phyloP scores from a whole-genome alignment of 2,329 filamentous ascomycete species.

The Ophidiomyces ophidiicola region DNA sequence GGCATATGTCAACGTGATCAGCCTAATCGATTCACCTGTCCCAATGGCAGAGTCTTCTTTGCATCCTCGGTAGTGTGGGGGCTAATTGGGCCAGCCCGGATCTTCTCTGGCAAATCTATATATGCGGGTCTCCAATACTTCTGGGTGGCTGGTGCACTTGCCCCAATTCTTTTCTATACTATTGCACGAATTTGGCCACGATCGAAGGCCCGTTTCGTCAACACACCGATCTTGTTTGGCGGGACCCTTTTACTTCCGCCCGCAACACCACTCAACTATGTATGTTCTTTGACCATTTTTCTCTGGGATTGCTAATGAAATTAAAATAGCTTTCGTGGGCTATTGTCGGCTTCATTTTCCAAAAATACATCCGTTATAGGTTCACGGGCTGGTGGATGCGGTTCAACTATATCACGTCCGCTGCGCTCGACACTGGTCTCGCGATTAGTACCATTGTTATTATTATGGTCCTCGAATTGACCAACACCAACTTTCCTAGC shows the following conservation, averaged over 20 bases:
- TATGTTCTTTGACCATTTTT: not conserved
- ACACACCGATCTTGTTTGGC: constrained; percentile 56
- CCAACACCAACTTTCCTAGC: constrained; percentile 41
- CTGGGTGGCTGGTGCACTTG: constrained; percentile 53
- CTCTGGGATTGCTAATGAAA: not conserved
- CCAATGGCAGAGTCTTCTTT: constrained; percentile 50
- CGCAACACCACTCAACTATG: constrained; percentile 56
- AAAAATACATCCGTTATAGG: constrained; percentile 52
- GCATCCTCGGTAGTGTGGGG: constrained; percentile 63
- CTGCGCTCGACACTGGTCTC: constrained; percentile 56
- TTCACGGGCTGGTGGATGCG: constrained; percentile 63
- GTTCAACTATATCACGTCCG: constrained; percentile 66
- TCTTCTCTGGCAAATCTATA: constrained; percentile 52
- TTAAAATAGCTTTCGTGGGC: constrained; percentile 48
- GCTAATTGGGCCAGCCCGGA: constrained; percentile 56
- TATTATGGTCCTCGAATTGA: constrained; percentile 56
- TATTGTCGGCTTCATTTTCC: constrained; percentile 54
- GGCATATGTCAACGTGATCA: constrained; percentile 51
- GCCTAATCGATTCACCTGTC: constrained; percentile 48
- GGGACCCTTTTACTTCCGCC: constrained; percentile 53
- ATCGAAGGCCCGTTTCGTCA: constrained; percentile 53
- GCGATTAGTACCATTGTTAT: constrained; percentile 56
- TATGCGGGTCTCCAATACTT: constrained; percentile 58
- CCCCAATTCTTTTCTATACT: constrained; percentile 52
- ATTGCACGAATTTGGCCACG: constrained; percentile 51